A percentile compares a stretch with the other conserved stretches of the same genome.
phyloP scores from a whole-genome alignment of 768 basidiomycete genomes.

The Rubroboletus pulcherrimus region DNA sequence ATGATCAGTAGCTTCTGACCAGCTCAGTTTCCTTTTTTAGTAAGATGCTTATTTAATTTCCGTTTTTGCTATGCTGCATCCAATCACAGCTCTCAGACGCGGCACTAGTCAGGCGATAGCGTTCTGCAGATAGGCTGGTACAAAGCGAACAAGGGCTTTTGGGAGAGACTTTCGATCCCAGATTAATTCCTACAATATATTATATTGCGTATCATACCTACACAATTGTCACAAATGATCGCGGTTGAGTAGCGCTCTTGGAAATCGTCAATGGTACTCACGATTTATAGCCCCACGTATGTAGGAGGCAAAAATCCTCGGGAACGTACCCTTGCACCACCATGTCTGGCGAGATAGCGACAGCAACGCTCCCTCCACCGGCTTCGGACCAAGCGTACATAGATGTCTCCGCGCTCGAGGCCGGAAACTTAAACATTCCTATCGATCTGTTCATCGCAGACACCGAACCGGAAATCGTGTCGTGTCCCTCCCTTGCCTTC shows the following conservation, averaged over 20 bases:
- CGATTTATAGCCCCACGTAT: not conserved
- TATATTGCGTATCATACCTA: not conserved
- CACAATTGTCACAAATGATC: not conserved
- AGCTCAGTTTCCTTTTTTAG: too few relatives aligned
- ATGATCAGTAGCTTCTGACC: too few relatives aligned
- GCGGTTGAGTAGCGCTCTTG: not conserved
- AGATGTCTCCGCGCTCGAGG: conserved; percentile 53
- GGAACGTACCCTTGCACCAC: not conserved
- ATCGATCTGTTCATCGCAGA: conserved; percentile 38
- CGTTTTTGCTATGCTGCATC: too few relatives aligned
- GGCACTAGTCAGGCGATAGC: too few relatives aligned
- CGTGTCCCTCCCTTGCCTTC: conserved; percentile 50
- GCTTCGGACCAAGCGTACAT: conserved; percentile 46
- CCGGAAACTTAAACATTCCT: conserved; percentile 41
- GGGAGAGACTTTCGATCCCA: too few relatives aligned
- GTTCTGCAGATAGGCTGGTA: too few relatives aligned
- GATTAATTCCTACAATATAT: too few relatives aligned
- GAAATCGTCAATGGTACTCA: not conserved
- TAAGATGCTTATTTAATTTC: too few relatives aligned
- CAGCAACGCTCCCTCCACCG: conserved; percentile 11
- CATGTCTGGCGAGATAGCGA: conserved; percentile 5
- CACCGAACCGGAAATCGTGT: conserved; percentile 24
- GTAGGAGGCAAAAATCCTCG: too few relatives aligned
- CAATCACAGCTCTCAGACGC: too few relatives aligned
- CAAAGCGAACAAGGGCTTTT: too few relatives aligned